phyloP scores from a whole-genome alignment of 805 yeast species.

The Saccharomycopsis sp. region DNA sequence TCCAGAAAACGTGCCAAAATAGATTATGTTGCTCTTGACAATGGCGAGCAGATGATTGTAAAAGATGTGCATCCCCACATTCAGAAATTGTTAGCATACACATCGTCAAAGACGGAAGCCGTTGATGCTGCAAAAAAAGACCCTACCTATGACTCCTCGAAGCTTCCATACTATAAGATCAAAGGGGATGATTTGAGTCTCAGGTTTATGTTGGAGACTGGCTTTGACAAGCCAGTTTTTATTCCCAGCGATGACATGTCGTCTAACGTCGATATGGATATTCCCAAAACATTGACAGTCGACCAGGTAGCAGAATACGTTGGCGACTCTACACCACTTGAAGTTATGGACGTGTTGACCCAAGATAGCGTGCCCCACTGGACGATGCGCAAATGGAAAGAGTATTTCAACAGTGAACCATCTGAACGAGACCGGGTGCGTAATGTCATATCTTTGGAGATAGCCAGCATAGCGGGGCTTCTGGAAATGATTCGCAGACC shows the following conservation, averaged over 20 bases:
- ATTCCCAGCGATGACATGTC: constrained; percentile 31
- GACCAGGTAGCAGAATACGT: constrained; percentile 48
- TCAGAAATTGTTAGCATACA: constrained; percentile 24
- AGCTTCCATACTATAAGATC: constrained; percentile 21
- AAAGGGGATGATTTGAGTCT: constrained; percentile 31
- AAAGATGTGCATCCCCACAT: constrained; percentile 56
- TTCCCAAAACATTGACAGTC: constrained; percentile 54
- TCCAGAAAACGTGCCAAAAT: constrained; percentile 48
- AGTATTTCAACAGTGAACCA: constrained; percentile 48
- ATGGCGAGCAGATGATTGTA: constrained; percentile 52
- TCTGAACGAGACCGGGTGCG: constrained; percentile 54
- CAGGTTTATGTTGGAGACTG: constrained; percentile 31
- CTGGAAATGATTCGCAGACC: constrained; percentile 55
- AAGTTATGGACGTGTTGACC: constrained; percentile 85
- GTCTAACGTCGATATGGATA: constrained; percentile 35
- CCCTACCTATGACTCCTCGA: constrained; percentile 6
- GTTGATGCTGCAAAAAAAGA: constrained; percentile 22
- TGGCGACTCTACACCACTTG: constrained; percentile 59
- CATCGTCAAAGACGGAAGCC: constrained; percentile 21
- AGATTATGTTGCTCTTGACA: constrained; percentile 74
- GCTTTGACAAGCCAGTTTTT: constrained; percentile 39
- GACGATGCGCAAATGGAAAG: constrained; percentile 68
- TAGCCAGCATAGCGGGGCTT: constrained; percentile 48
- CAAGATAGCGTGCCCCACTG: constrained; percentile 59
- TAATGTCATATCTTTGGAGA: constrained; percentile 78